phyloP scores from a whole-genome alignment of 2,329 filamentous ascomycete species.

The Colletotrichum liriopes region DNA sequence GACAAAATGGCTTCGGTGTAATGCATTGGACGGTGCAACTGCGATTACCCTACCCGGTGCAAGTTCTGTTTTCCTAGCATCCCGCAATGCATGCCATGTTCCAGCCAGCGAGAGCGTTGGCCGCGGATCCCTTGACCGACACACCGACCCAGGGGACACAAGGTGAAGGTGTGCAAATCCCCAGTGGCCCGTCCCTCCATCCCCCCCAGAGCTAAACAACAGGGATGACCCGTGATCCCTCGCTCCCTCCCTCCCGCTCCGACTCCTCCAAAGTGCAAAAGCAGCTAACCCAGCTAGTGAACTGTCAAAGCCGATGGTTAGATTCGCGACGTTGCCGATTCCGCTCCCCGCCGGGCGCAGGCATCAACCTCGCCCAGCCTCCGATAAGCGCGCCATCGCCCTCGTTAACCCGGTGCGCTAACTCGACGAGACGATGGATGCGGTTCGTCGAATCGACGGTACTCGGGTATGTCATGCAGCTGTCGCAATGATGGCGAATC shows the following conservation, averaged over 20 bases:
- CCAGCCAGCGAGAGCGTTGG: neutral
- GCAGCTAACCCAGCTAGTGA: neutral
- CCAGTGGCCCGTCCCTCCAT: constrained; percentile 3
- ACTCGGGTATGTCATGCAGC: constrained; percentile 5
- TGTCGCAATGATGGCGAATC: neutral
- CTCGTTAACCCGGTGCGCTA: neutral
- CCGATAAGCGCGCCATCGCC: neutral
- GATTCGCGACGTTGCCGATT: constrained; percentile 1
- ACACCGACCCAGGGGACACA: neutral
- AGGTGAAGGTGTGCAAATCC: neutral
- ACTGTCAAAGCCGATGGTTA: neutral
- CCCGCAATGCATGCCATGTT: neutral
- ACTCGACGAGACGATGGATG: neutral
- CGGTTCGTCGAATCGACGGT: neutral
- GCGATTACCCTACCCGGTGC: neutral
- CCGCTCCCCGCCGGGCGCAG: neutral
- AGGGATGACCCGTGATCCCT: constrained; percentile 5
- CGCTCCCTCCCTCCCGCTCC: neutral
- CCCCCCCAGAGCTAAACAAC: neutral
- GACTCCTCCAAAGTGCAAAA: neutral
- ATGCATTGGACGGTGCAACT: neutral
- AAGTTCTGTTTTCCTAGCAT: neutral
- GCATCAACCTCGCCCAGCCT: constrained; percentile 2
- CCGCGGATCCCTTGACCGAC: neutral
- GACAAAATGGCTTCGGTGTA: neutral